These are phyloP conservation scores for Orbilia javanica DNA, from an alignment of 2,329 filamentous ascomycete species.

Conservation along the genomic window DNA sequence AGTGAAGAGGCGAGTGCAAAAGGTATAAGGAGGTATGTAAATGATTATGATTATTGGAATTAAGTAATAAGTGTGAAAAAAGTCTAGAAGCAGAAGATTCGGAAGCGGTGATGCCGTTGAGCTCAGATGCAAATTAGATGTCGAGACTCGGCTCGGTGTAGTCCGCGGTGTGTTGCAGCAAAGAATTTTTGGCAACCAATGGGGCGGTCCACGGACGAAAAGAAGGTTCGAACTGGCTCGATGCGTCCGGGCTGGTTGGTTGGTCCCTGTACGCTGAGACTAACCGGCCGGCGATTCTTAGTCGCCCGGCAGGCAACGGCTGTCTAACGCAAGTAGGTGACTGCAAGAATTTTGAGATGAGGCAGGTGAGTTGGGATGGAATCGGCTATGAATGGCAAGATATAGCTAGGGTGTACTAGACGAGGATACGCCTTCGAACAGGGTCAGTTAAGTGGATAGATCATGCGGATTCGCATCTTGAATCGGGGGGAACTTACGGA, in stretches of 20 bases:
- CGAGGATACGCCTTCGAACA: background rate
- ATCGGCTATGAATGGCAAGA: conserved; percentile 15
- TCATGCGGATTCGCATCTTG: background rate
- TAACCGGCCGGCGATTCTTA: background rate
- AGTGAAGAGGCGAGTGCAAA: background rate
- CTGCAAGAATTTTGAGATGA: background rate
- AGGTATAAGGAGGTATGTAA: background rate
- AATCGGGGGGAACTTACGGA: background rate
- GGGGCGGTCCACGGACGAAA: background rate
- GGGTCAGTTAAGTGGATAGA: background rate
- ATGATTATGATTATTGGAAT: background rate
- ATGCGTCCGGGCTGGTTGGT: background rate
- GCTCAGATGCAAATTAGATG: conserved; percentile 11
- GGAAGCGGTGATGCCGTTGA: background rate
- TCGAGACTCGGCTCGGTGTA: background rate
- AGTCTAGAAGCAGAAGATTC: background rate
- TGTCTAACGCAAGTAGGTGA: background rate
- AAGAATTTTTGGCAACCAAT: conserved; percentile 15
- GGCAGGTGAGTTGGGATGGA: background rate
- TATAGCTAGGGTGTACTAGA: no score
- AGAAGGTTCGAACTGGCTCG: conserved; percentile 14
- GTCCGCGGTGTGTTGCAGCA: conserved; percentile 6
- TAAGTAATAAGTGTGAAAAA: background rate
- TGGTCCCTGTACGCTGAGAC: background rate
- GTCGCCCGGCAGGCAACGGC: conserved; percentile 19